A percentile compares a stretch with the other conserved stretches of the same genome.
These are phyloP conservation scores for Trichoderma brevicompactum DNA, from an alignment of 2,329 filamentous ascomycete species.

Conservation along the genomic window DNA sequence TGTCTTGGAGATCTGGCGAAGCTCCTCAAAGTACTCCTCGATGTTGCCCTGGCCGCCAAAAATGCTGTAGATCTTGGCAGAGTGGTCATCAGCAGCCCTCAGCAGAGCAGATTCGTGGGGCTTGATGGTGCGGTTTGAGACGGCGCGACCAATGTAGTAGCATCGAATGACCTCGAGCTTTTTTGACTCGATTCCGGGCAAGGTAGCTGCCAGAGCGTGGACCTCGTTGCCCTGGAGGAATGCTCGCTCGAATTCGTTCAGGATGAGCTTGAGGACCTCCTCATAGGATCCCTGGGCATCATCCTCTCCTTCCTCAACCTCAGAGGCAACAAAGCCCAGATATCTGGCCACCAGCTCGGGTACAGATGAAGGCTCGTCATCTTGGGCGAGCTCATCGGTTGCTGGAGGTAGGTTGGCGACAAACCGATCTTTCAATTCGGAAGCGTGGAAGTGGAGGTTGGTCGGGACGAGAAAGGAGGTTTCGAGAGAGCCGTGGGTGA, in stretches of 20 bases:
- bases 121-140: conserved; percentile 83
- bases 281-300: conserved; percentile 85
- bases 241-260: conserved; percentile 95
- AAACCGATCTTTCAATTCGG: conserved; percentile 92
- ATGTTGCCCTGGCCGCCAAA: conserved; percentile 99
- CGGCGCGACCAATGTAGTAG: conserved; percentile 89
- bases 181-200: conserved; percentile 91
- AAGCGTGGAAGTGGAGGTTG: conserved; percentile 92
- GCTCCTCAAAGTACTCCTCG: conserved; percentile 98
- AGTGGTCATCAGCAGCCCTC: conserved; percentile 81
- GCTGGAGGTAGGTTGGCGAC: conserved; percentile 81
- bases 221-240: conserved; percentile 96
- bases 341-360: conserved; percentile 92
- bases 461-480: conserved; percentile 95
- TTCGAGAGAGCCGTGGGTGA: conserved; percentile 93
- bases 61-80: conserved; percentile 87
- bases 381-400: conserved; percentile 95
- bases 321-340: conserved; percentile 83
- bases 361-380: conserved; percentile 98
- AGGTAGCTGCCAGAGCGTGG: conserved; percentile 80
- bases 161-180: conserved; percentile 86
- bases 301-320: conserved; percentile 92
- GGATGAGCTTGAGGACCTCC: conserved; percentile 86
- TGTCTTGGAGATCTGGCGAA: conserved; percentile 86
- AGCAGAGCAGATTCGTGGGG: conserved; percentile 92